Evolutionary conservation across 441 rosid genomes (phyloP), one percentile per base, ranked within the genome.

Genomic region (Omphalea diandra): DNA sequence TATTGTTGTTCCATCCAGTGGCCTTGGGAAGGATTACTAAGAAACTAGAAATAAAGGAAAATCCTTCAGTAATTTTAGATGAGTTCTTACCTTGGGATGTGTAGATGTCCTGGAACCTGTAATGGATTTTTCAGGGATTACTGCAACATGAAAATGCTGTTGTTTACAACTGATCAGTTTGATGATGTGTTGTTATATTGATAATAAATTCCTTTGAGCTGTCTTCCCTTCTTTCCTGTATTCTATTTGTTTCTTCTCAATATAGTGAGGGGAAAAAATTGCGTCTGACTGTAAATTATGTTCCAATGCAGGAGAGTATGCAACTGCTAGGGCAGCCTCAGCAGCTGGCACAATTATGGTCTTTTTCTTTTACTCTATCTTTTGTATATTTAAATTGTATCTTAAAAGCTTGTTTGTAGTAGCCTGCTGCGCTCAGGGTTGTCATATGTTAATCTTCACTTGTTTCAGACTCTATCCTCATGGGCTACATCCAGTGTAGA

Each of bases 401-500:
- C 5, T 7, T 55, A 12, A 2, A 17, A 2, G 32, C 15, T 22
- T 40, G 22, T 55, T 40, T 31, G n/a, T 65, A 71, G 20, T 50
- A 32, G 18, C 66, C 47, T 59, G 64, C n/a, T 46, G 61, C 58
- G 5, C 38, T 62, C 10, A 40, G 24, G 10, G 14, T 62, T 41
- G 47, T 35, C 33, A 29, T 24, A 20, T 6, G n/a, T 75, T 38
- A 36, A 31, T 59, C 20, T 57, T 68, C 68, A 29, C 32, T 67
- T 79, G 68, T 75, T 78, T 53, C 85, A 94, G 99, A 89, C 90
- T 10, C 75, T 94, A 54, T 94, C 99, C 36, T 88, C 97, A 4
- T 92, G 86, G 91, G 87, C 96, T 68, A 92, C 98, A 67, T 88
- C 90, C 71, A 94, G 98, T 64, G 95, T 92, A 1, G 99, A 92